Percentiles rank a stretch among this genome's conserved stretches.
Conservation (phyloP, 1,284 basidiomycete species). For the Ustilago lituana region DNA sequence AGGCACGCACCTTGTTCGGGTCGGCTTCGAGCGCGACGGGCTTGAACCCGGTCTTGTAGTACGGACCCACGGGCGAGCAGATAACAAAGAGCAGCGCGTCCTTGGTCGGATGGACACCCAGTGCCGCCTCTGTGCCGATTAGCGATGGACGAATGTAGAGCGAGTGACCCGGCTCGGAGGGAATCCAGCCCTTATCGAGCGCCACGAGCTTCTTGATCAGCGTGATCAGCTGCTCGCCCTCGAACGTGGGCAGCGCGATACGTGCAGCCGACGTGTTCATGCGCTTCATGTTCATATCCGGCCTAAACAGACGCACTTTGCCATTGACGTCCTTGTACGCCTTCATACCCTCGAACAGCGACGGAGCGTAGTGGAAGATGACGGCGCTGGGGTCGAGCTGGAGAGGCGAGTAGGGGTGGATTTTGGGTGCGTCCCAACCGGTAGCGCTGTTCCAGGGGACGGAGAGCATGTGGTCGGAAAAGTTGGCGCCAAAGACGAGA, state of each 20-base stretch:
- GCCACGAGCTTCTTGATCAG: slow-evolving; percentile 89
- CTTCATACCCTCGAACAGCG: slow-evolving; percentile 94
- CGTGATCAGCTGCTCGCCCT: slow-evolving; percentile 80
- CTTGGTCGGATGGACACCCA: slow-evolving; percentile 86
- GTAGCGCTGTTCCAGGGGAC: slow-evolving; percentile 78
- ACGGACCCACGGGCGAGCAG: slow-evolving; percentile 82
- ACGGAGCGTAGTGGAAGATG: slow-evolving; percentile 91
- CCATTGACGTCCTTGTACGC: slow-evolving; percentile 86
- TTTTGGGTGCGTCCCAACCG: slow-evolving; percentile 86
- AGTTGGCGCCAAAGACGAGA: slow-evolving; percentile 72
- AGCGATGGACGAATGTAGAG: slow-evolving; percentile 85
- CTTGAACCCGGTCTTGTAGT: slow-evolving; percentile 95
- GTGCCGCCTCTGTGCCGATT: slow-evolving; percentile 88
- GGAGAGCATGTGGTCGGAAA: slow-evolving; percentile 91
- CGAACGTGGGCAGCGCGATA: slow-evolving; percentile 82
- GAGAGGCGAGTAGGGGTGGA: slow-evolving; percentile 83
- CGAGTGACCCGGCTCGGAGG: slow-evolving; percentile 85
- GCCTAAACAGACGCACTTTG: slow-evolving; percentile 87
- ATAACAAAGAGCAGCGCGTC: slow-evolving; percentile 95
- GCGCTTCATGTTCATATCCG: slow-evolving; percentile 95
- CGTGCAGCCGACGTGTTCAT: slow-evolving; percentile 75
- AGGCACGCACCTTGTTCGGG: slow-evolving; percentile 77
- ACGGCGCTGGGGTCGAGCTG: slow-evolving; percentile 82
- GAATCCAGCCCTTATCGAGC: slow-evolving; percentile 92
- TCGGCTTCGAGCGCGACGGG: slow-evolving; percentile 92